Conservation (phyloP, 164 flowering plant genomes). For the Saururus chinensis region DNA sequence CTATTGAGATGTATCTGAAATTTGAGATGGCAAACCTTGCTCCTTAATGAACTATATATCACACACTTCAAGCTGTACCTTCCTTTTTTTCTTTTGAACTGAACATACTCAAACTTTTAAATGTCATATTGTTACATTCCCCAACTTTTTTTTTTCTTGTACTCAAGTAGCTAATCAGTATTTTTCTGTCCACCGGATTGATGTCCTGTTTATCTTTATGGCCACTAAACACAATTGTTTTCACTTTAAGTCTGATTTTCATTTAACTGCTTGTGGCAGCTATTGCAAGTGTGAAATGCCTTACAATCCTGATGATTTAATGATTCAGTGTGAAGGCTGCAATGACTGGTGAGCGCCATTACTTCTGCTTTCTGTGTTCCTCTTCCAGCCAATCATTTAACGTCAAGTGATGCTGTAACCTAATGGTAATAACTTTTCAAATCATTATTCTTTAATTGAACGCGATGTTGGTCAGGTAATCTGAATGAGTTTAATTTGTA, state of each 20-base stretch:
- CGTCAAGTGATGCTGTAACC: not conserved
- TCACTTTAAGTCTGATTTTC: too few relatives aligned
- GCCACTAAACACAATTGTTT: not conserved
- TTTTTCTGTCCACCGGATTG: not conserved
- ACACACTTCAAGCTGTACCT: too few relatives aligned
- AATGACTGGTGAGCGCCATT: constrained; percentile 11
- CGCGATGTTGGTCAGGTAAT: not conserved
- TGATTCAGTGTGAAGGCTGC: constrained; percentile 19
- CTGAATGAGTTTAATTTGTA: not conserved
- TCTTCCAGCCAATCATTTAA: not conserved
- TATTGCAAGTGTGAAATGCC: constrained; percentile 21
- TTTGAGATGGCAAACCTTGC: too few relatives aligned
- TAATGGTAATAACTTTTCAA: not conserved
- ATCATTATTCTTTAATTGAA: not conserved
- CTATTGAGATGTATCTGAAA: too few relatives aligned
- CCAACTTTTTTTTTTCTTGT: not conserved
- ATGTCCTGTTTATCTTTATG: not conserved
- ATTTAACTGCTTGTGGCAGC: constrained; percentile 1
- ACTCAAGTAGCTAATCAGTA: not conserved
- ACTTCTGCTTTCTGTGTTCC: not conserved
- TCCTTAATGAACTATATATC: too few relatives aligned
- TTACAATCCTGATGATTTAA: constrained; percentile 18
- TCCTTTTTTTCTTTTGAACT: too few relatives aligned
- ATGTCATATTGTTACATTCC: too few relatives aligned
- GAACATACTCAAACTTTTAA: too few relatives aligned